phyloP scores from a whole-genome alignment of 208 protist species.

The Strigomonas galati region DNA sequence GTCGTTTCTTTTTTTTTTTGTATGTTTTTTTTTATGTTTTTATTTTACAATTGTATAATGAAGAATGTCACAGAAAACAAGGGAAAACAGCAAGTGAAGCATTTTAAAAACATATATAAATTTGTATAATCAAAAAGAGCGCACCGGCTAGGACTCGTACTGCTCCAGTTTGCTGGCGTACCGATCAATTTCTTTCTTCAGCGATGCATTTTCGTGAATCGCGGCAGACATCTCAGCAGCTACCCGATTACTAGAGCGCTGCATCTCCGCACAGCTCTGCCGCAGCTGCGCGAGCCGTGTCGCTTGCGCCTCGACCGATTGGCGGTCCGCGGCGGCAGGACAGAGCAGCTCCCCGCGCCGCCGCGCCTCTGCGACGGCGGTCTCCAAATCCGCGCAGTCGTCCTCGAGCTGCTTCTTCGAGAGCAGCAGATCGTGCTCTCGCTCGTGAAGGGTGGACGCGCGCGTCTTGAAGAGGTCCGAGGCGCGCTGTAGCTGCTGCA shows the following conservation, averaged over 20 bases:
- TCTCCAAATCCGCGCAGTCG: constrained; percentile 50
- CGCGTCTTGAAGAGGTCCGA: constrained; percentile 29
- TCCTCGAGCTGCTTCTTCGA: constrained; percentile 52
- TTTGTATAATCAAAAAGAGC: constrained; percentile 13
- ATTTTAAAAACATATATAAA: background rate
- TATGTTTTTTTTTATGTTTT: background rate
- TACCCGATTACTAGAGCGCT: constrained; percentile 25
- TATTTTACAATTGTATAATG: background rate
- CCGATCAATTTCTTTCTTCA: constrained; percentile 50
- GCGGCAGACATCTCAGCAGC: constrained; percentile 49
- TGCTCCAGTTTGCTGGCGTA: constrained; percentile 52
- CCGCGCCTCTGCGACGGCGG: constrained; percentile 26
- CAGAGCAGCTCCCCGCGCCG: constrained; percentile 44
- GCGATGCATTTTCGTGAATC: constrained; percentile 33
- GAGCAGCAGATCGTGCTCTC: constrained; percentile 33
- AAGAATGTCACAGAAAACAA: constrained; percentile 1
- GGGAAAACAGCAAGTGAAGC: constrained; percentile 8
- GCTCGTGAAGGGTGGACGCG: constrained; percentile 26
- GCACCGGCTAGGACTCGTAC: constrained; percentile 1
- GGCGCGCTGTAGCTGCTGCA: constrained; percentile 35
- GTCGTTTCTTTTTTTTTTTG: background rate
- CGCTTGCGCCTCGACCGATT: constrained; percentile 12
- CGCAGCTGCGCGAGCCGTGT: constrained; percentile 48
- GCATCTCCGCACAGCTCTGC: constrained; percentile 38
- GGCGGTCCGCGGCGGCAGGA: background rate